phyloP scores from a whole-genome alignment of 1,139 yeast genomes.

The Pichia sp. region DNA sequence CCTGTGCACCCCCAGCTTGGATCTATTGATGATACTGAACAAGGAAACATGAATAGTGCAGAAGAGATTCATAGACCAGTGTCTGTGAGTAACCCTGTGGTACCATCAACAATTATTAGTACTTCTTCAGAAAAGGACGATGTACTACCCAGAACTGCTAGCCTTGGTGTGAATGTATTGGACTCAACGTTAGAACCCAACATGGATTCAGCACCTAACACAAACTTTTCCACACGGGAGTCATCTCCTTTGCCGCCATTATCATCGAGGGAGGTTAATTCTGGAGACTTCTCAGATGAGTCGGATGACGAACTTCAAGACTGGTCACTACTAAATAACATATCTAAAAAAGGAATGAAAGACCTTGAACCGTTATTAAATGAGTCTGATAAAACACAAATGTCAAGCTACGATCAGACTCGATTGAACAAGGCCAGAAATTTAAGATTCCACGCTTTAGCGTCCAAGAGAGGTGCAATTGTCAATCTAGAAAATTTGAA shows the following conservation, averaged over 20 bases:
- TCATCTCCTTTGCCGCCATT: slow-evolving; percentile 4
- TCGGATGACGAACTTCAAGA: slow-evolving; percentile 64
- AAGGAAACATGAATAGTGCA: too few relatives aligned
- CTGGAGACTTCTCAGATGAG: slow-evolving; percentile 23
- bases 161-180: too few relatives aligned
- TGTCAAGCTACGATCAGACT: slow-evolving; percentile 51
- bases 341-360: slow-evolving; percentile 60
- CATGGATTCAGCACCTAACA: neutral
- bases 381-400: slow-evolving; percentile 33
- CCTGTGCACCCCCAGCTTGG: too few relatives aligned
- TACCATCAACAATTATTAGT: too few relatives aligned
- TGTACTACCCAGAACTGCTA: too few relatives aligned
- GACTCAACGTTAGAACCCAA: too few relatives aligned
- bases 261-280: slow-evolving; percentile 5
- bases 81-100: too few relatives aligned
- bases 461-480: slow-evolving; percentile 42
- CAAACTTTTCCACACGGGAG: slow-evolving; percentile 1
- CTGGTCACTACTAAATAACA: slow-evolving; percentile 43
- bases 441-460: slow-evolving; percentile 69
- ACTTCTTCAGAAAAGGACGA: too few relatives aligned
- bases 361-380: slow-evolving; percentile 60
- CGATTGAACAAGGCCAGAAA: slow-evolving; percentile 49
- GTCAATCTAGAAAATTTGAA: slow-evolving; percentile 24
- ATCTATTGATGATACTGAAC: too few relatives aligned
- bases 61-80: too few relatives aligned